These are phyloP conservation scores for Linaria vulgaris DNA, from an alignment of 257 asterid genomes.

Conservation along the genomic window DNA sequence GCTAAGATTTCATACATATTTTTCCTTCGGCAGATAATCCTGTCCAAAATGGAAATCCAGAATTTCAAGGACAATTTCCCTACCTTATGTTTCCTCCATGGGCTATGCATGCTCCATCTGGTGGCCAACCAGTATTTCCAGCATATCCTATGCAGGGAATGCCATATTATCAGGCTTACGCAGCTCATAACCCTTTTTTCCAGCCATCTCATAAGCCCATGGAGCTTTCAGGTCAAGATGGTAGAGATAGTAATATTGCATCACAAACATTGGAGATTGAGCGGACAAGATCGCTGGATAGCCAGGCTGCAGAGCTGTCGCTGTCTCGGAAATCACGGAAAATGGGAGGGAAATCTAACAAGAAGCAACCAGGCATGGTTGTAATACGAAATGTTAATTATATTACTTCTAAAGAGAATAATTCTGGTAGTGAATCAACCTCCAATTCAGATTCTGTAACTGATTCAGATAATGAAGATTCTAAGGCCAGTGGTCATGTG, in stretches of 20 bases:
- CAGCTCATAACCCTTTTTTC: constrained; percentile 58
- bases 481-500: constrained; percentile 34
- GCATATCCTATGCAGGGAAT: constrained; percentile 90
- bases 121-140: constrained; percentile 64
- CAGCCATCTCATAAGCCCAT: constrained; percentile 61
- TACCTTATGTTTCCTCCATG: constrained; percentile 75
- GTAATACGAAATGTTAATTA: constrained; percentile 53
- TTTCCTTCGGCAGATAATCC: constrained; percentile 49
- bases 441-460: constrained; percentile 41
- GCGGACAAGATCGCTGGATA: constrained; percentile 34
- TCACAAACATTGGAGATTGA: constrained; percentile 43
- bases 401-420: constrained; percentile 46
- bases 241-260: constrained; percentile 43
- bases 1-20: constrained; percentile 21
- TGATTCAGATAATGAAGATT: constrained; percentile 44
- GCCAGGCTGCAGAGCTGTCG: constrained; percentile 46
- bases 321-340: constrained; percentile 40
- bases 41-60: constrained; percentile 59
- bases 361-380: constrained; percentile 45
- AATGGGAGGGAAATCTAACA: constrained; percentile 45
- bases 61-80: constrained; percentile 74
- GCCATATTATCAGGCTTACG: constrained; percentile 75
- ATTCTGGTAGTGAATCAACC: constrained; percentile 39
- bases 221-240: constrained; percentile 57
- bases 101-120: constrained; percentile 71